Evolutionary conservation across 169 alveolate genomes (phyloP), one percentile per base, ranked within the genome.

Genomic region (Toxoplasma gondii): DNA sequence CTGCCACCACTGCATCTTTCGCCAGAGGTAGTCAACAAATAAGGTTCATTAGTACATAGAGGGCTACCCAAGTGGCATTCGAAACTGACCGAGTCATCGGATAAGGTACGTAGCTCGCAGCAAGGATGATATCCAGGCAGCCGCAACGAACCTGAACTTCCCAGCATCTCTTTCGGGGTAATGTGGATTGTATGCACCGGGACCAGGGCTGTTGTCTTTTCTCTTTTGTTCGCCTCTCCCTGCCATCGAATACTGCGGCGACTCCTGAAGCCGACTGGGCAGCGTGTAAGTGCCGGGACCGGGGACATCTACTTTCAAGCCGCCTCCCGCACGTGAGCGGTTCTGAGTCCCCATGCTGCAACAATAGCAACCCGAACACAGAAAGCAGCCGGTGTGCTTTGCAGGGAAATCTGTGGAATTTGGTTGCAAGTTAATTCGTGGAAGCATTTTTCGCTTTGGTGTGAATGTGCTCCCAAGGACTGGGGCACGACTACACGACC

Each of bases 101-200:
- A 9, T 12, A 49, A 49, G 58, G 22, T 49, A 9, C 22, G 27
- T 49, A 12, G 58, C 58, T 49, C 27, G 58, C 58, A 49, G 58
- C 12, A 12, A 49, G 58, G 58, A 49, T 17, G 58, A 49, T 49
- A 9, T 2, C 78, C n/a, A 29, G 34, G 78, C n/a, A 31, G 0
- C 27, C 34, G 0, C 24, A 64, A 64, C 78, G 78, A 64, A 70
- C 93, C 93, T 90, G 78, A 34, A 70, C 45, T 49, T 90, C 70
- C 82, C 82, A n/a, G 93, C 67, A 29, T 90, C 93, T 45, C 70
- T 90, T 44, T 90, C 78, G 29, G 93, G 93, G 27, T 0, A 27
- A 39, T 80, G 54, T 34, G 93, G 88, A 31, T 78, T 10, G 88
- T 90, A 90, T 24, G 93, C 78, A 41, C 93, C 93, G 31, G 93